A percentile compares a stretch with the other conserved stretches of the same genome.
These are phyloP conservation scores for Cucurbita moschata DNA, from an alignment of 306 rosid genomes.

Conservation along the genomic window DNA sequence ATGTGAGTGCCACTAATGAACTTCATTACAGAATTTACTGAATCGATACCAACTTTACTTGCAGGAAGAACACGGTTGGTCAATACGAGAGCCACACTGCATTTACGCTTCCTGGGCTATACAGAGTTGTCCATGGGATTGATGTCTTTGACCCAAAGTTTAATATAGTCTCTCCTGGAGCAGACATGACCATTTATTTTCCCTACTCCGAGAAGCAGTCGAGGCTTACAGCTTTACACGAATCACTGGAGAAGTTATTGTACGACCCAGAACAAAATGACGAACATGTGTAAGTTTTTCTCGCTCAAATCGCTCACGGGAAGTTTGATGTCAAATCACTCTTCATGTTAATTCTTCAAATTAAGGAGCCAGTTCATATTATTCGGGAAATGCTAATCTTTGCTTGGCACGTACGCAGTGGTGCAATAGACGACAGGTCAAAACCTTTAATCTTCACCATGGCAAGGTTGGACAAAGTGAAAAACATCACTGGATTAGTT, in stretches of 20 bases:
- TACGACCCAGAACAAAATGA: constrained; percentile 51
- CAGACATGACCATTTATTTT: constrained; percentile 75
- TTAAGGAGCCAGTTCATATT: not conserved
- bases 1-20: not conserved
- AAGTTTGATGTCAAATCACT: too few species aligned
- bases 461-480: constrained; percentile 77
- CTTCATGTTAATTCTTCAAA: not conserved
- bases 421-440: constrained; percentile 47
- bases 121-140: constrained; percentile 89
- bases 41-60: constrained; percentile 4
- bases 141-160: constrained; percentile 97
- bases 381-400: not conserved
- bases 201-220: constrained; percentile 62
- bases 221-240: constrained; percentile 70
- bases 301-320: not conserved
- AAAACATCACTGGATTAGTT: constrained; percentile 74
- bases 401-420: constrained; percentile 35
- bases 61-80: constrained; percentile 82
- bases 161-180: constrained; percentile 96
- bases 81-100: constrained; percentile 87
- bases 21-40: not conserved
- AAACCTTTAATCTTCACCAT: constrained; percentile 84
- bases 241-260: constrained; percentile 56
- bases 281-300: constrained; percentile 52
- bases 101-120: constrained; percentile 84